These are phyloP conservation scores for Rheum nobile DNA, from an alignment of 148 eudicot genomes.

Conservation along the genomic window DNA sequence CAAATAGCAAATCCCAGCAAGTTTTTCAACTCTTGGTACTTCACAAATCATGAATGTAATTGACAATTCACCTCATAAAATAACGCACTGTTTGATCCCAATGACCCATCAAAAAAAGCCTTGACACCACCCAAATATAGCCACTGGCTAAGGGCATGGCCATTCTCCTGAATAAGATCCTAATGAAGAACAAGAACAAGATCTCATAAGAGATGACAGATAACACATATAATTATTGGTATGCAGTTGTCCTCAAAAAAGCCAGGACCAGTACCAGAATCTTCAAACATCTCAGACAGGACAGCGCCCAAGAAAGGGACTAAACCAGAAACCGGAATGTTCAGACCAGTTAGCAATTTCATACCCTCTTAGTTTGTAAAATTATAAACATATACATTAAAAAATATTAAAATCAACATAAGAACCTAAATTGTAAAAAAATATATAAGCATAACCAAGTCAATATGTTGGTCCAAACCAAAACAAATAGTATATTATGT, in stretches of 20 bases:
- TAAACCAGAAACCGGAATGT: neutral
- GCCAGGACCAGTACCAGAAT: neutral
- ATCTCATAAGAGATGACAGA: neutral
- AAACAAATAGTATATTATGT: neutral
- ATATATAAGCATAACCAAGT: neutral
- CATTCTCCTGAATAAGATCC: slow-evolving; percentile 52
- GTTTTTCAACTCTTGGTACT: neutral
- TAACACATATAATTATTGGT: slow-evolving; percentile 37
- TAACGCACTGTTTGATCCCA: slow-evolving; percentile 94
- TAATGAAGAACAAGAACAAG: slow-evolving; percentile 11
- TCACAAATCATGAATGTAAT: neutral
- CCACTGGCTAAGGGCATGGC: slow-evolving; percentile 65
- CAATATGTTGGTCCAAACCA: neutral
- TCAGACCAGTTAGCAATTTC: neutral
- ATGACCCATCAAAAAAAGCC: slow-evolving; percentile 86
- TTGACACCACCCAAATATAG: slow-evolving; percentile 88
- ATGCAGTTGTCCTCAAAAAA: neutral
- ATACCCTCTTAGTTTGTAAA: neutral
- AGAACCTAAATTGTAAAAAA: neutral
- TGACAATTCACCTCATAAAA: slow-evolving; percentile 64
- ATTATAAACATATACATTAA: neutral
- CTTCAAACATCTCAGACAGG: neutral
- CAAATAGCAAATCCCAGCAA: neutral
- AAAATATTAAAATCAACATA: neutral
- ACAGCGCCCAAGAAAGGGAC: neutral